Percentiles rank a stretch among this genome's conserved stretches.
Conservation (phyloP, 2,329 filamentous ascomycete species). For the Aspergillus costaricaensis region DNA sequence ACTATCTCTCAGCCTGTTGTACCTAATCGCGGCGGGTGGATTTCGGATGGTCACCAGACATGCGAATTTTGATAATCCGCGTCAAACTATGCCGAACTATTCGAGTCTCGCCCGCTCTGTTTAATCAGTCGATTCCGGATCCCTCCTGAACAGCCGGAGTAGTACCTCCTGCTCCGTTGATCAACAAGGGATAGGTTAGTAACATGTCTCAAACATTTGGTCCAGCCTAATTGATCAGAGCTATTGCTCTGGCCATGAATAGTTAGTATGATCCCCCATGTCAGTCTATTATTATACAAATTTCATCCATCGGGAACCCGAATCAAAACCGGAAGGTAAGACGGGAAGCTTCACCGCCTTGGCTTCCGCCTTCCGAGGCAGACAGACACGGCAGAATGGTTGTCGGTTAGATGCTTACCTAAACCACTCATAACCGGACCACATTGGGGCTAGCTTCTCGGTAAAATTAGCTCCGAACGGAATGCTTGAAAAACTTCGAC, state of each 20-base stretch:
- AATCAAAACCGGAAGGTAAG: neutral
- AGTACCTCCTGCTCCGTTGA: neutral
- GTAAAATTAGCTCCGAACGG: slow-evolving; percentile 31
- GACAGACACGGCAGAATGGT: neutral
- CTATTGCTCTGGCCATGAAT: neutral
- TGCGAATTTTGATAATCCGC: slow-evolving; percentile 18
- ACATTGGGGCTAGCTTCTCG: slow-evolving; percentile 21
- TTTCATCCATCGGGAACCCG: neutral
- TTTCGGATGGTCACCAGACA: slow-evolving; percentile 26
- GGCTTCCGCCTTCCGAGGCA: neutral
- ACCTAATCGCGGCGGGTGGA: slow-evolving; percentile 15
- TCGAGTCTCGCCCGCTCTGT: slow-evolving; percentile 8
- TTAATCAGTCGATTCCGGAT: neutral
- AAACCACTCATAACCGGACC: neutral
- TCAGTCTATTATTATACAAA: neutral
- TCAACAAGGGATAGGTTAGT: neutral
- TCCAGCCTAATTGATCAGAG: neutral
- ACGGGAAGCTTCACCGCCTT: neutral
- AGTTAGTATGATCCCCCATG: neutral
- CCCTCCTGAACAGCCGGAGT: neutral
- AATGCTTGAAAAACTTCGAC: slow-evolving; percentile 35
- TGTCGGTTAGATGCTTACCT: neutral
- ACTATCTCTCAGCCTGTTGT: neutral
- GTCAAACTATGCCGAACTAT: slow-evolving; percentile 9
- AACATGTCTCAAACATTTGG: neutral